These are phyloP conservation scores for Tuctoria greenei DNA, from an alignment of 176 grass and related monocot species.

Conservation along the genomic window DNA sequence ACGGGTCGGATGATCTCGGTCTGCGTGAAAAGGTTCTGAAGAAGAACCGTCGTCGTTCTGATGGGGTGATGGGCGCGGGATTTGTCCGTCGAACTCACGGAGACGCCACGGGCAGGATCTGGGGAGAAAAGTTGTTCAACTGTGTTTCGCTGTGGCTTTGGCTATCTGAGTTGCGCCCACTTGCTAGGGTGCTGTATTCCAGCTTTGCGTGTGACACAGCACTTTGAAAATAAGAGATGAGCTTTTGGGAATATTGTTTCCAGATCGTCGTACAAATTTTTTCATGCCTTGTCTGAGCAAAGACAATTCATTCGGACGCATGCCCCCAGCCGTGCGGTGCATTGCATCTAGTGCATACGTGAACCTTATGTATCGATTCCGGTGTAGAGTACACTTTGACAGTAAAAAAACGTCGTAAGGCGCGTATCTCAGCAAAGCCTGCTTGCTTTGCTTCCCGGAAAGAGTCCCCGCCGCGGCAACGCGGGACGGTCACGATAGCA, in stretches of 20 bases:
- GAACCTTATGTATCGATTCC: not conserved
- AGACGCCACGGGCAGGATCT: too few relatives aligned
- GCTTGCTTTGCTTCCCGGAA: constrained; percentile 42
- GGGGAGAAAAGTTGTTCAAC: not conserved
- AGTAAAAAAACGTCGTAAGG: not conserved
- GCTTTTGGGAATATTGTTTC: not conserved
- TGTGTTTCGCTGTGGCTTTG: not conserved
- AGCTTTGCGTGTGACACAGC: not conserved
- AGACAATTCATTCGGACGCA: not conserved
- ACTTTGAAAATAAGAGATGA: not conserved
- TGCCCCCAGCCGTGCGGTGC: not conserved
- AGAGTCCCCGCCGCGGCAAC: constrained; percentile 28
- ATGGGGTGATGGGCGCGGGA: not conserved
- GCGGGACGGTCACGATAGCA: too few relatives aligned
- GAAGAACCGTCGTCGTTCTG: not conserved
- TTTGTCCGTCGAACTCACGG: too few relatives aligned
- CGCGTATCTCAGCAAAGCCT: not conserved
- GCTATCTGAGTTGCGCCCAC: not conserved
- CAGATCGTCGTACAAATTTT: not conserved
- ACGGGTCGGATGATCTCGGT: not conserved
- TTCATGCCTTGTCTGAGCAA: not conserved
- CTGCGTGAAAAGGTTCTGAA: not conserved
- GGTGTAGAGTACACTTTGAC: too few relatives aligned
- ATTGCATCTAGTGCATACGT: too few relatives aligned
- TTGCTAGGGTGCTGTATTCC: not conserved